Conservation (phyloP, 257 asterid genomes). For the Ballota nigra region DNA sequence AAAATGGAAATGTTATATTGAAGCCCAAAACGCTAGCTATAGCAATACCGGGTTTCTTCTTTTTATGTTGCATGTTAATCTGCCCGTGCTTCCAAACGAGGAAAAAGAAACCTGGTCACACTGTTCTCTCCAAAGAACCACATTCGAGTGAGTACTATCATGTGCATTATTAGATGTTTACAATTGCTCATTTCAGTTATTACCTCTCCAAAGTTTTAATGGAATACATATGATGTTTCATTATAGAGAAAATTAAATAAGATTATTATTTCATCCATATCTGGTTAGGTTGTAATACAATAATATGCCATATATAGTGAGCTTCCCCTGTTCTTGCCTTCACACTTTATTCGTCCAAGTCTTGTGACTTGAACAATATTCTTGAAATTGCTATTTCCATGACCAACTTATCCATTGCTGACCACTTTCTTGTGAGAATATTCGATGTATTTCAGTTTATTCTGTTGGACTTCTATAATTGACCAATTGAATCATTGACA, state of each 20-base stretch:
- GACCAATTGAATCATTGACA: neutral
- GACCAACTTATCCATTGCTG: neutral
- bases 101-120: conserved; percentile 52
- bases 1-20: conserved; percentile 29
- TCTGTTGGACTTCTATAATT: neutral
- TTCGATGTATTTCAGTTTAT: too few relatives aligned
- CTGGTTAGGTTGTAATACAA: conserved; percentile 1
- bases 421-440: too few relatives aligned
- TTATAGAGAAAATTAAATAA: neutral
- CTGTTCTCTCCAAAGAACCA: conserved; percentile 64
- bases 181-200: neutral
- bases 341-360: neutral
- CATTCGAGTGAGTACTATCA: conserved; percentile 63
- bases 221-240: neutral
- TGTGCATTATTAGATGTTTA: conserved; percentile 9
- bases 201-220: neutral
- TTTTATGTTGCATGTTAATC: conserved; percentile 62
- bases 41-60: conserved; percentile 66
- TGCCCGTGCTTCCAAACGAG: conserved; percentile 91
- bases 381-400: neutral
- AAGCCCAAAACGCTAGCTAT: conserved; percentile 54
- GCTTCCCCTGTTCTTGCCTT: neutral
- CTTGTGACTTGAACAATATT: neutral
- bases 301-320: neutral
- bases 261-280: neutral